A percentile compares a stretch with the other conserved stretches of the same genome.
Conservation (phyloP, 352 stramenopile species). For the Halophytophthora polymorphica region DNA sequence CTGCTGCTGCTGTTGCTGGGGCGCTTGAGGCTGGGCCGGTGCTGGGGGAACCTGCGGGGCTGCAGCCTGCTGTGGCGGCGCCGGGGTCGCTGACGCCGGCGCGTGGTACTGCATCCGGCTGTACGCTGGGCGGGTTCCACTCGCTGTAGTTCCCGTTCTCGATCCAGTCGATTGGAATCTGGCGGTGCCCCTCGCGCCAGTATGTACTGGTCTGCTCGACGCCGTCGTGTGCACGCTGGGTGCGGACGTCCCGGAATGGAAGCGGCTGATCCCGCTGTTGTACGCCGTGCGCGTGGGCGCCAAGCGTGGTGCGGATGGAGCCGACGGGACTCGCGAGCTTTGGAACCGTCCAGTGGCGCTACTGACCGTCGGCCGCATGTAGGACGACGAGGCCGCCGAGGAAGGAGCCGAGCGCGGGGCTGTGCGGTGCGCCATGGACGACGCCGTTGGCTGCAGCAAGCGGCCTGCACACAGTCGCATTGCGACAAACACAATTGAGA, state of each 20-base stretch:
- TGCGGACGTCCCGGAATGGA: constrained; percentile 14
- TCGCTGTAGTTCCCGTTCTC: not conserved
- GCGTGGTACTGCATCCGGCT: constrained; percentile 9
- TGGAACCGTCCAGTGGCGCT: constrained; percentile 25
- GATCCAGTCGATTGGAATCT: constrained; percentile 14
- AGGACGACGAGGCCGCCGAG: constrained; percentile 16
- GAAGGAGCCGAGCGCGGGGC: constrained; percentile 5
- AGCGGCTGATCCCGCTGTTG: constrained; percentile 13
- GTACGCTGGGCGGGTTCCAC: constrained; percentile 12
- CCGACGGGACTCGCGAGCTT: constrained; percentile 18
- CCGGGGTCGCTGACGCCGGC: constrained; percentile 4
- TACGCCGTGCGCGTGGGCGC: constrained; percentile 24
- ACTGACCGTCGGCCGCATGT: constrained; percentile 25
- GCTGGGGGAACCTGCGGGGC: not conserved
- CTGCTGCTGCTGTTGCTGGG: constrained; percentile 23
- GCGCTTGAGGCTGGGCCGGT: constrained; percentile 6
- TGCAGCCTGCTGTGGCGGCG: constrained; percentile 4
- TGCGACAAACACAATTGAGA: not conserved
- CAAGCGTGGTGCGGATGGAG: not conserved
- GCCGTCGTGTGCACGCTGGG: constrained; percentile 6
- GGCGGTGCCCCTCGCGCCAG: constrained; percentile 8
- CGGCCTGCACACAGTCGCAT: constrained; percentile 12
- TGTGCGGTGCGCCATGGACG: constrained; percentile 25
- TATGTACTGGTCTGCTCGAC: constrained; percentile 4
- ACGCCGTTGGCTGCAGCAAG: constrained; percentile 25